Evolutionary conservation across 2,329 filamentous ascomycete species (phyloP).

Genomic region (Paracorniculantispora psalliotae): DNA sequence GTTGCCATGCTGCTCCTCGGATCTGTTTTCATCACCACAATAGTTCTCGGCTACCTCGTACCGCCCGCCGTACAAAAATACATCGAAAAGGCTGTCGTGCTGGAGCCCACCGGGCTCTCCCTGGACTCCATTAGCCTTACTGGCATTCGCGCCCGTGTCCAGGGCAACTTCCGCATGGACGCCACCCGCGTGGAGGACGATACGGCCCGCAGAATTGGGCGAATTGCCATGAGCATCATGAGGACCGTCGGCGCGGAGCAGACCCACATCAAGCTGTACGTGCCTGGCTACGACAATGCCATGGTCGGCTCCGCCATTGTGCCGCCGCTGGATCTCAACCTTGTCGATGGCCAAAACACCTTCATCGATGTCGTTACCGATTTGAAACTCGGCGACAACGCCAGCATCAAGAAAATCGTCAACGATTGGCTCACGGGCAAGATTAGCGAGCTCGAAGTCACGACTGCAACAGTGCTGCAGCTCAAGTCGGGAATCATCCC

Average conservation of each 20-base stretch:
- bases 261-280: slow-evolving; percentile 68
- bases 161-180: slow-evolving; percentile 78
- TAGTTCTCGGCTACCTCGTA: slow-evolving; percentile 74
- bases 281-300: slow-evolving; percentile 77
- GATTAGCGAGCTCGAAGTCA: slow-evolving; percentile 64
- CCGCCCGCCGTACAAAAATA: slow-evolving; percentile 81
- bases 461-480: slow-evolving; percentile 66
- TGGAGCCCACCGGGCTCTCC: slow-evolving; percentile 78
- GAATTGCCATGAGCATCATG: slow-evolving; percentile 74
- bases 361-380: slow-evolving; percentile 74
- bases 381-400: slow-evolving; percentile 68
- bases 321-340: slow-evolving; percentile 68
- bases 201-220: slow-evolving; percentile 69
- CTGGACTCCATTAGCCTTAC: slow-evolving; percentile 77
- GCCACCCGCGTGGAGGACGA: slow-evolving; percentile 67
- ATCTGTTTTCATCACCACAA: slow-evolving; percentile 58
- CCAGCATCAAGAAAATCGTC: slow-evolving; percentile 72
- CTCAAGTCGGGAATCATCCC: slow-evolving; percentile 76
- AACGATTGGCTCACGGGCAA: slow-evolving; percentile 85
- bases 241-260: slow-evolving; percentile 68
- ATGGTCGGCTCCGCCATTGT: slow-evolving; percentile 72
- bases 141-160: slow-evolving; percentile 73
- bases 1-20: slow-evolving; percentile 67
- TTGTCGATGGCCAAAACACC: slow-evolving; percentile 74
- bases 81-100: slow-evolving; percentile 72